phyloP scores from a whole-genome alignment of 805 yeast genomes.

The Wickerhamomyces kurtzmanii region DNA sequence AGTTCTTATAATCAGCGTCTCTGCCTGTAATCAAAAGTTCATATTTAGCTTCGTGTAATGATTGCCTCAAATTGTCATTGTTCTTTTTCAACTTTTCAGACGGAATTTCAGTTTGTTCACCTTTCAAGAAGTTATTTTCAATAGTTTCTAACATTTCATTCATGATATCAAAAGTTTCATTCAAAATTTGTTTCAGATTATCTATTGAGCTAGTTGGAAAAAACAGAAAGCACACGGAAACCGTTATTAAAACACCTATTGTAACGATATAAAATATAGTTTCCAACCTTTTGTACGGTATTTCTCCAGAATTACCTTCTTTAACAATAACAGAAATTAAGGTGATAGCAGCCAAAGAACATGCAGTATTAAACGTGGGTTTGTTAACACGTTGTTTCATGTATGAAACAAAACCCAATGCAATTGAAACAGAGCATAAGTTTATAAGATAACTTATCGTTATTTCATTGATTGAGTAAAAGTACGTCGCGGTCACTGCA shows the following conservation, averaged over 20 bases:
- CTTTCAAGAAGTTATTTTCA: constrained; percentile 38
- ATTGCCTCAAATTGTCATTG: constrained; percentile 25
- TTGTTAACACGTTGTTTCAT: constrained; percentile 58
- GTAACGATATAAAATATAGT: constrained; percentile 49
- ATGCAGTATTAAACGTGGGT: constrained; percentile 72
- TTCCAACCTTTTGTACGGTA: constrained; percentile 44
- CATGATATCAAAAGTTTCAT: constrained; percentile 41
- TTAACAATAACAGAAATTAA: constrained; percentile 62
- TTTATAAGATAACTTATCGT: constrained; percentile 43
- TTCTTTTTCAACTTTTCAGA: constrained; percentile 32
- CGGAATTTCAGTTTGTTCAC: constrained; percentile 29
- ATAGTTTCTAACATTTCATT: constrained; percentile 36
- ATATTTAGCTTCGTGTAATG: constrained; percentile 49
- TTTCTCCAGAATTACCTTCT: constrained; percentile 56
- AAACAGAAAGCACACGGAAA: constrained; percentile 47
- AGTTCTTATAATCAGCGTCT: constrained; percentile 39
- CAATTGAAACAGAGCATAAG: constrained; percentile 38
- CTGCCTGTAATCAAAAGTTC: constrained; percentile 48
- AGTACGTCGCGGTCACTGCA: constrained; percentile 37
- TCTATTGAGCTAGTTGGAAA: constrained; percentile 54
- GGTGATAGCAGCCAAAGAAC: constrained; percentile 66
- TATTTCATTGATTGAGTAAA: constrained; percentile 34
- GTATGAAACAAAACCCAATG: constrained; percentile 60
- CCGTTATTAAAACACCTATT: constrained; percentile 51
- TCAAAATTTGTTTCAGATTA: constrained; percentile 33